phyloP scores from a whole-genome alignment of 2,329 filamentous ascomycete genomes.

The Fusarium coffeatum region DNA sequence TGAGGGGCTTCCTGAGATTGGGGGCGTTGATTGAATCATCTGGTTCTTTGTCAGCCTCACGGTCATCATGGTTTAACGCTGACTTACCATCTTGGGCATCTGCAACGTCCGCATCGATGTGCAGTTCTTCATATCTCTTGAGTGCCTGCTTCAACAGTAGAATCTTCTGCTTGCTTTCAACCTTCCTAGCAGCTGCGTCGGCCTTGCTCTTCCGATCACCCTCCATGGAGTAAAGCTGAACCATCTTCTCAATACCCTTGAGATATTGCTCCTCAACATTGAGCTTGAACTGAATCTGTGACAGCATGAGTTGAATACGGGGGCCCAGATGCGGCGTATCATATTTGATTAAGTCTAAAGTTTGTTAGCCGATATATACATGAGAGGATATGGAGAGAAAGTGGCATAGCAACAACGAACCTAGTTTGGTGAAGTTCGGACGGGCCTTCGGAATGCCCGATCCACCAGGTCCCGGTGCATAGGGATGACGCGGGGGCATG shows the following conservation, averaged over 20 bases:
- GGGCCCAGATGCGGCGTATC: slow-evolving; percentile 95
- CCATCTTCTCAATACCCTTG: slow-evolving; percentile 99
- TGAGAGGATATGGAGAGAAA: not conserved
- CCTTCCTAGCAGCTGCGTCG: slow-evolving; percentile 87
- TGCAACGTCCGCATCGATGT: slow-evolving; percentile 87
- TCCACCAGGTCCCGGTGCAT: slow-evolving; percentile 73
- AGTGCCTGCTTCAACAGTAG: slow-evolving; percentile 93
- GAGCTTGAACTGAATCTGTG: slow-evolving; percentile 97
- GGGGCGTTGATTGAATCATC: slow-evolving; percentile 97
- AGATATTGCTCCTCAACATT: slow-evolving; percentile 99
- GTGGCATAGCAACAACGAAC: slow-evolving; percentile 62
- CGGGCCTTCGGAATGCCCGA: slow-evolving; percentile 77
- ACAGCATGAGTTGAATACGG: slow-evolving; percentile 98
- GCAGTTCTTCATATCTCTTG: slow-evolving; percentile 96
- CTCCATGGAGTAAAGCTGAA: slow-evolving; percentile 96
- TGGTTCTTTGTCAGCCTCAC: slow-evolving; percentile 54
- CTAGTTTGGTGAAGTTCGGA: slow-evolving; percentile 95
- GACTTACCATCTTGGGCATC: slow-evolving; percentile 83
- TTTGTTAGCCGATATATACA: slow-evolving; percentile 13
- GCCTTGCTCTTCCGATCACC: slow-evolving; percentile 95
- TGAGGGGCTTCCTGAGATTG: slow-evolving; percentile 95
- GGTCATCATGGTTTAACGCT: not conserved
- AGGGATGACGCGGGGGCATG: slow-evolving; percentile 86
- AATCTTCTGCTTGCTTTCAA: slow-evolving; percentile 98
- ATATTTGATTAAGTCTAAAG: slow-evolving; percentile 94